Conservation (phyloP, 331 rosid species). For the Ulmus americana region DNA sequence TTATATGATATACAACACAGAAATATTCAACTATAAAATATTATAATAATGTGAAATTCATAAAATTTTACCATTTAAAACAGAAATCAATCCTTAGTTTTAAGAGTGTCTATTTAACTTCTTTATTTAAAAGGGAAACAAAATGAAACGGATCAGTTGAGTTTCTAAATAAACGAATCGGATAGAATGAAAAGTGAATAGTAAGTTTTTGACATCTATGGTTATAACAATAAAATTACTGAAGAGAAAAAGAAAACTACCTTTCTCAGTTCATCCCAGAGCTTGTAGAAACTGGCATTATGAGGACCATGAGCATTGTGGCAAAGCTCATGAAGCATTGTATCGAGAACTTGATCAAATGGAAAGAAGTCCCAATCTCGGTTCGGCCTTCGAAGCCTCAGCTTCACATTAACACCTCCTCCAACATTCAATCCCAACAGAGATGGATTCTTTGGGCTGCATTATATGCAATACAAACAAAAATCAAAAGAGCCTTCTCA, state of each 20-base stretch:
- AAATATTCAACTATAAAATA: no score
- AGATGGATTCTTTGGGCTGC: conserved; percentile 65
- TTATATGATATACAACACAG: no score
- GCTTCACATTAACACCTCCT: conserved; percentile 71
- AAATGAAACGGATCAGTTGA: no score
- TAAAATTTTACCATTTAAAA: no score
- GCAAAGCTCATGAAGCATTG: conserved; percentile 97
- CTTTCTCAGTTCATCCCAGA: conserved; percentile 94
- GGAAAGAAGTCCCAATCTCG: conserved; percentile 66
- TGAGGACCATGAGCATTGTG: conserved; percentile 81
- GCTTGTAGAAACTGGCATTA: conserved; percentile 79
- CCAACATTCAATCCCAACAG: conserved; percentile 89
- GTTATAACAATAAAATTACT: not conserved
- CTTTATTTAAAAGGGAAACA: no score
- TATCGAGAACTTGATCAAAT: conserved; percentile 69
- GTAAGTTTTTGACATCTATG: not conserved
- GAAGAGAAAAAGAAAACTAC: conserved; percentile 31
- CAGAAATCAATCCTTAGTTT: no score
- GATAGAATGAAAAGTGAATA: no score
- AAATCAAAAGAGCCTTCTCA: not conserved
- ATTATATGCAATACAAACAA: conserved; percentile 3
- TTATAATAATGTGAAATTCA: no score
- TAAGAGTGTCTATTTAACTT: no score
- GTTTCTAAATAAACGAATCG: no score
- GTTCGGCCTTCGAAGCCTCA: conserved; percentile 81